Conservation (phyloP, 768 basidiomycete genomes). For the Tulasnella sp. region DNA sequence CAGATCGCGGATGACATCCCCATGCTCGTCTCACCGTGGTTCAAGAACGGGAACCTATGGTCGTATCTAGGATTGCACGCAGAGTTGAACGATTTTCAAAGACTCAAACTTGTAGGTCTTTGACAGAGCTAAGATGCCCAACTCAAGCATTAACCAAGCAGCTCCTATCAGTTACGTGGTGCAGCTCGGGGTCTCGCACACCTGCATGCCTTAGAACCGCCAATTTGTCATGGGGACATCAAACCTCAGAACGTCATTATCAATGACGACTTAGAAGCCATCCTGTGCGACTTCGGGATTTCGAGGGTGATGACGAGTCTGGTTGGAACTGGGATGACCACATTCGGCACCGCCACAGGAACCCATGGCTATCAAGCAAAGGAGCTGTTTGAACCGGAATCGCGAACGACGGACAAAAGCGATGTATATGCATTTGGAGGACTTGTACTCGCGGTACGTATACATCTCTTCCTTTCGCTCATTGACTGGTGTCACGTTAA, state of each 20-base stretch:
- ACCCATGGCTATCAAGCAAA: background rate
- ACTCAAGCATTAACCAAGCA: background rate
- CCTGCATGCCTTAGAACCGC: background rate
- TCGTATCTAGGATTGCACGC: background rate
- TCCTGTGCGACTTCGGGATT: background rate
- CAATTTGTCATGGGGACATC: background rate
- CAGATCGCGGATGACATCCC: background rate
- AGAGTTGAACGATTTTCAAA: background rate
- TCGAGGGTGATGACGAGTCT: background rate
- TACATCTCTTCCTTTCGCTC: too few species aligned
- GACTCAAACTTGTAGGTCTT: background rate
- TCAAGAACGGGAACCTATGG: background rate
- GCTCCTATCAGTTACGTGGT: background rate
- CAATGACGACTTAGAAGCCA: background rate
- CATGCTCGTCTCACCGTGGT: background rate
- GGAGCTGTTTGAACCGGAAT: background rate
- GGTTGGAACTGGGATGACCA: background rate
- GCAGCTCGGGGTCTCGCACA: background rate
- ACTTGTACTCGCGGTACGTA: background rate
- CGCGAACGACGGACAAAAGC: background rate
- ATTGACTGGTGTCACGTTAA: background rate
- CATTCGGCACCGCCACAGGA: background rate
- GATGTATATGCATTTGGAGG: background rate
- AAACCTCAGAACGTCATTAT: background rate
- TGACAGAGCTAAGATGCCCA: background rate